Base-by-base conservation (phyloP, 2,329 filamentous ascomycete genomes). In the Sporothrix brasiliensis region DNA sequence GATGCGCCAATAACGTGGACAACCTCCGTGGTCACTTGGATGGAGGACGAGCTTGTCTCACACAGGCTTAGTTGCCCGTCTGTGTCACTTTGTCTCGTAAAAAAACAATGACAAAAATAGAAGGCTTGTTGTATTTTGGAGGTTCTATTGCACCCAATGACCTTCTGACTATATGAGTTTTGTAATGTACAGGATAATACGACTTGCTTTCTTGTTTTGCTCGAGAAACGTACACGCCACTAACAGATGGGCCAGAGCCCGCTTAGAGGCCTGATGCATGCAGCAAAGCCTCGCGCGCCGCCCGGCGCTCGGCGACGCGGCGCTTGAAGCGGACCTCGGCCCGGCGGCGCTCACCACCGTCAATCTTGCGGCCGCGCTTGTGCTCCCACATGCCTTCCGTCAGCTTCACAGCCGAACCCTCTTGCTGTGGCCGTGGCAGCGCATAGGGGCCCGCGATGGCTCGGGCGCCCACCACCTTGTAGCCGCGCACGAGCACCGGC, bases 361-460 rank as follows among this genome's bases (percentile, higher is more conserved):
- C 94, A 75, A 99, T 90, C 89, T 98, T 98, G 77, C 89, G 88
- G 39, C 95, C 94, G 76, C 90, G 87, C 78, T 87, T 90, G 76
- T 93, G 85, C 83, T 98, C 94, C 95, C 94, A 98, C 84, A 98
- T 91, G 11, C 94, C 93, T 79, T 97, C 94, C 70, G 89, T 88
- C 27, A 92, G 86, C 73, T 85, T 84, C 75, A 98, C 85, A 67
- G 85, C 83, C 13, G 90, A 92, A 10, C 88, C 89, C 53, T 83
- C 81, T 0, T 87, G 86, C 0, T 87, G 87, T 79, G 89, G 88
- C 0, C 87, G 87, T 79, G 89, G 88, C 77, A 90, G 83, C 6
- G 93, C 87, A 76, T 89, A 91, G 1, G 92, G 92, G 0, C 94
- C 94, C 27, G 85, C 85, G 74, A 98, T 93, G 41, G 86, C 88